Percentiles rank a stretch among this genome's conserved stretches.
Conservation (phyloP, 225 moss, liverwort and hornwort species). For the Pseudoscleropodium purum region DNA sequence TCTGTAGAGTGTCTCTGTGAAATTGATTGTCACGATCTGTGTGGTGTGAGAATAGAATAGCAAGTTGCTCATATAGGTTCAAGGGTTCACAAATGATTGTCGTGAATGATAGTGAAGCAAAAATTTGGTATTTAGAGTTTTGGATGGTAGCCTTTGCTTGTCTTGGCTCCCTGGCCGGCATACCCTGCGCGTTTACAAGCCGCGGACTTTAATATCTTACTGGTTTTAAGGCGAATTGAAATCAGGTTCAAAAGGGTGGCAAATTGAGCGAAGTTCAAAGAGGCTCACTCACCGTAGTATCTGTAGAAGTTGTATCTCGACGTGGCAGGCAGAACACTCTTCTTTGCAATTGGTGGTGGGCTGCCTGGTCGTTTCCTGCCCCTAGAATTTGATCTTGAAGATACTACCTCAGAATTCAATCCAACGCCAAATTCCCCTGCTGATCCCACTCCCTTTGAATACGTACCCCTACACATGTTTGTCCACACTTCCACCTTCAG, state of each 20-base stretch:
- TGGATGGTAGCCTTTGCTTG: background rate
- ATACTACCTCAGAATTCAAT: background rate
- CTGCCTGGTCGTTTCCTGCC: background rate
- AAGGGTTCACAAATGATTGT: background rate
- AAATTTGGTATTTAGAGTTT: background rate
- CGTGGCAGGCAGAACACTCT: conserved; percentile 38
- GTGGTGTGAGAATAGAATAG: background rate
- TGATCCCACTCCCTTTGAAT: background rate
- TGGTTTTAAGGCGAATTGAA: background rate
- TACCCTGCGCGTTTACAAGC: conserved; percentile 1
- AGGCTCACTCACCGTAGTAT: conserved; percentile 24
- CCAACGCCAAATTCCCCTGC: background rate
- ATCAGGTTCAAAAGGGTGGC: background rate
- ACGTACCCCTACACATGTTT: background rate
- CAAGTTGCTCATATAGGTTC: background rate
- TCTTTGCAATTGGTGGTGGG: background rate
- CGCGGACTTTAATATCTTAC: background rate
- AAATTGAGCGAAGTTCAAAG: background rate
- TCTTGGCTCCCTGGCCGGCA: conserved; percentile 40
- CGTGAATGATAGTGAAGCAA: background rate
- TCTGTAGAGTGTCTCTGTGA: background rate
- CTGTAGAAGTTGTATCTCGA: conserved; percentile 42
- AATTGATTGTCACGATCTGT: background rate
- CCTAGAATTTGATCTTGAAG: background rate
- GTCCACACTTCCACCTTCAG: background rate